These are phyloP conservation scores for Penicillium coprophilum DNA, from an alignment of 495 filamentous ascomycete genomes.

Conservation along the genomic window DNA sequence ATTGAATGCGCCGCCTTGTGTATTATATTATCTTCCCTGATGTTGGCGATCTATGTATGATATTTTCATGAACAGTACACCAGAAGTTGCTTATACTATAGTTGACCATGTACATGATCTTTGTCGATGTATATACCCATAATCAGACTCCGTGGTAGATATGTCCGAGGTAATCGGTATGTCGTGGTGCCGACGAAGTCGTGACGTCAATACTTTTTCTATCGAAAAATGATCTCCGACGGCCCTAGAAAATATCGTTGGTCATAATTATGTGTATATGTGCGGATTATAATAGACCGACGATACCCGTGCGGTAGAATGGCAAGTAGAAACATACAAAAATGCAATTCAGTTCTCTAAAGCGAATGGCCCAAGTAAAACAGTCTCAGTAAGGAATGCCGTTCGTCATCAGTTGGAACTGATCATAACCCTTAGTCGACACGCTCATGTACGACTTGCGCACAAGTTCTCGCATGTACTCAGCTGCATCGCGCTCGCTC, in stretches of 20 bases:
- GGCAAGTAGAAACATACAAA: background rate
- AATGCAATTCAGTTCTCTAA: background rate
- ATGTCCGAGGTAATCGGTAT: background rate
- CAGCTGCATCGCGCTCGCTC: constrained; percentile 90
- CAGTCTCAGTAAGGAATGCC: constrained; percentile 79
- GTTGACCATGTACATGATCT: background rate
- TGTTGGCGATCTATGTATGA: background rate
- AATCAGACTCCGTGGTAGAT: background rate
- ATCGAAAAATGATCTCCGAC: no score
- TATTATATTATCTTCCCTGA: background rate
- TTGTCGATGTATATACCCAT: no score
- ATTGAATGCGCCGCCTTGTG: constrained; percentile 1
- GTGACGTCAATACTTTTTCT: constrained; percentile 23
- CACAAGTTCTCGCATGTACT: constrained; percentile 85
- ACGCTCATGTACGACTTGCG: constrained; percentile 85
- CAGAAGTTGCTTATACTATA: background rate
- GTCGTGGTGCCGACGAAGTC: constrained; percentile 11
- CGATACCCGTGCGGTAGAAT: background rate
- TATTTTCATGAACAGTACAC: no score
- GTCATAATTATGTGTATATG: no score
- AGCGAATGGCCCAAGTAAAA: background rate
- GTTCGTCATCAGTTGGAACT: constrained; percentile 95
- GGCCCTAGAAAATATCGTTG: no score
- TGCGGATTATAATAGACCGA: no score
- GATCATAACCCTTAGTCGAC: constrained; percentile 90